These are phyloP conservation scores for Penicillium capsulatum DNA, from an alignment of 2,329 filamentous ascomycete species.

Conservation along the genomic window DNA sequence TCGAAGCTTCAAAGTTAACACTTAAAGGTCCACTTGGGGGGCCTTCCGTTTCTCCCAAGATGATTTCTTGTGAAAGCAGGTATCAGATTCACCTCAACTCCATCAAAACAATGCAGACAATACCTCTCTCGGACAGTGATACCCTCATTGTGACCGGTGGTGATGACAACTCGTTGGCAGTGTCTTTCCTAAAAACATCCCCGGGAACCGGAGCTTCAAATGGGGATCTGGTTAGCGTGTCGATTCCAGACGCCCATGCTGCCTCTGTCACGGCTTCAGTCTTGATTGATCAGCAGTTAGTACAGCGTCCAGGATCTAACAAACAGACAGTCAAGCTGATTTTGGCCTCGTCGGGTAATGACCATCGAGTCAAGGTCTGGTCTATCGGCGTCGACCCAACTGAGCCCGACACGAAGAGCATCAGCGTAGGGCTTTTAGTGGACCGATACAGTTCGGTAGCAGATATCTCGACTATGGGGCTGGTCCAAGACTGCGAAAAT, in stretches of 20 bases:
- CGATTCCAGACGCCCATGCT: slow-evolving; percentile 43
- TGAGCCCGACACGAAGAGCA: slow-evolving; percentile 17
- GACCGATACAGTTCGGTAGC: slow-evolving; percentile 49
- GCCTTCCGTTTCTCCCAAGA: slow-evolving; percentile 12
- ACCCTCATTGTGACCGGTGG: slow-evolving; percentile 68
- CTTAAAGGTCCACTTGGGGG: slow-evolving; percentile 24
- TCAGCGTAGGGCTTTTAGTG: slow-evolving; percentile 23
- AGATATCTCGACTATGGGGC: slow-evolving; percentile 52
- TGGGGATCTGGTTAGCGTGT: slow-evolving; percentile 29
- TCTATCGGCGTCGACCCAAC: slow-evolving; percentile 28
- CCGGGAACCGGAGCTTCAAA: slow-evolving; percentile 7
- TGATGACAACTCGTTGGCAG: slow-evolving; percentile 77
- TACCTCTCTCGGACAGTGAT: slow-evolving; percentile 29
- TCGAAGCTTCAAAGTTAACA: slow-evolving; percentile 17
- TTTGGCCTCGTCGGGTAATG: slow-evolving; percentile 43
- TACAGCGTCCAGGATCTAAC: neutral
- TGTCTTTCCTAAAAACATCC: slow-evolving; percentile 45
- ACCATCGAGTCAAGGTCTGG: slow-evolving; percentile 47
- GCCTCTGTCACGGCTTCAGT: slow-evolving; percentile 43
- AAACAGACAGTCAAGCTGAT: slow-evolving; percentile 15
- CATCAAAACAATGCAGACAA: slow-evolving; percentile 57
- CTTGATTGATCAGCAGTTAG: slow-evolving; percentile 20
- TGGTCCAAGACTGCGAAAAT: slow-evolving; percentile 15
- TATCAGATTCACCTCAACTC: slow-evolving; percentile 70
- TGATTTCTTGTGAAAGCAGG: slow-evolving; percentile 34